Evolutionary conservation across 345 rosid genomes (phyloP).

Genomic region (Linum trigynum): DNA sequence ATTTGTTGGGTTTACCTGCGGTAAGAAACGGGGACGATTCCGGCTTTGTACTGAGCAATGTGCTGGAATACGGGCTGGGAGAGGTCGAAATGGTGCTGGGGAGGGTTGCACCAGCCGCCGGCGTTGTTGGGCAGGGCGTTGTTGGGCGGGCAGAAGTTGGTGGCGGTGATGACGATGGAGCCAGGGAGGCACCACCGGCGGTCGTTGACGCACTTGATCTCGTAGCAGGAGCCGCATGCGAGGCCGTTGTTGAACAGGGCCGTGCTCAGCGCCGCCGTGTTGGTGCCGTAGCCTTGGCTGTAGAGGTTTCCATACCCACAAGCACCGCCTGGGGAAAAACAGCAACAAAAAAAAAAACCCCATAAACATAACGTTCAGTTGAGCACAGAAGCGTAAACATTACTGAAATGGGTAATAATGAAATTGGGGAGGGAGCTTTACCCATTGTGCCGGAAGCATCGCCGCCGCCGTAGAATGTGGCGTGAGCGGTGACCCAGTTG

Average conservation of each 20-base stretch:
- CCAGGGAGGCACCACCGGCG: slow-evolving; percentile 1
- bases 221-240: slow-evolving; percentile 2
- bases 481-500: slow-evolving; percentile 2
- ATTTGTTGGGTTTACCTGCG: neutral
- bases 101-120: slow-evolving; percentile 7
- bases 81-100: slow-evolving; percentile 2
- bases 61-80: slow-evolving; percentile 4
- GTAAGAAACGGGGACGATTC: slow-evolving; percentile 4
- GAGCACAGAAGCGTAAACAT: neutral
- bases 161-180: slow-evolving; percentile 2
- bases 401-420: neutral
- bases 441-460: slow-evolving; percentile 4
- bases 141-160: slow-evolving; percentile 7
- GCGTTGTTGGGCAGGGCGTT: slow-evolving; percentile 1
- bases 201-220: slow-evolving; percentile 2
- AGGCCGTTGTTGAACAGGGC: slow-evolving; percentile 3
- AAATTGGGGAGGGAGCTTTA: neutral
- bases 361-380: neutral
- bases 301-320: slow-evolving; percentile 1
- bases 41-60: slow-evolving; percentile 5
- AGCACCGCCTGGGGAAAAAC: neutral
- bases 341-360: neutral
- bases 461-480: slow-evolving; percentile 4
- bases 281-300: slow-evolving; percentile 4
- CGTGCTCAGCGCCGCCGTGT: slow-evolving; percentile 5